These are phyloP conservation scores for Wickerhamiella brachini DNA, from an alignment of 805 yeast genomes.

Conservation along the genomic window DNA sequence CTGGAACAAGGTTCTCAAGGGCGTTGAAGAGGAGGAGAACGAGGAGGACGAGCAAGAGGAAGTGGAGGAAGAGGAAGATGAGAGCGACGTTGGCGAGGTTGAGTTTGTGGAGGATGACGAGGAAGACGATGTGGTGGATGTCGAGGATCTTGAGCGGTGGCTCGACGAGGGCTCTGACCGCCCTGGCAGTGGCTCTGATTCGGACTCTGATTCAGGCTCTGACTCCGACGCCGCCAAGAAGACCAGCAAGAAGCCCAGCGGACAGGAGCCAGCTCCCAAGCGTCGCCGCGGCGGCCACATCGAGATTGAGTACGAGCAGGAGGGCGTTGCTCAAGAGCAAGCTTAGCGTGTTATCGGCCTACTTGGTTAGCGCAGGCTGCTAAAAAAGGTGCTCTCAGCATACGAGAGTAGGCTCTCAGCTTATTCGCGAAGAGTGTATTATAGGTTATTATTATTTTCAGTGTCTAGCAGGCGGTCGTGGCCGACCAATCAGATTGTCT, in stretches of 20 bases:
- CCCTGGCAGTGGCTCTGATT: conserved; percentile 9
- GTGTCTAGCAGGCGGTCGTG: not conserved
- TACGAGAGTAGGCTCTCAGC: too few relatives aligned
- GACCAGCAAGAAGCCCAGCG: conserved; percentile 30
- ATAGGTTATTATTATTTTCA: not conserved
- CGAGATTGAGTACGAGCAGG: conserved; percentile 81
- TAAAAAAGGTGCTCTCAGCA: too few relatives aligned
- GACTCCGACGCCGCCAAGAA: conserved; percentile 24
- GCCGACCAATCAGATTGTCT: not conserved
- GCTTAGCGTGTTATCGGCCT: too few relatives aligned
- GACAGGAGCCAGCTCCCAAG: conserved; percentile 23
- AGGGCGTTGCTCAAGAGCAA: conserved; percentile 17
- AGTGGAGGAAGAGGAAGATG: conserved; percentile 36
- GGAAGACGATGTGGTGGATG: conserved; percentile 34
- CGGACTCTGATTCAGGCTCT: conserved; percentile 22
- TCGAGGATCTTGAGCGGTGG: conserved; percentile 88
- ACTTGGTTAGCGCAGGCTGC: too few relatives aligned
- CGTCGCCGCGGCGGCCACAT: conserved; percentile 37
- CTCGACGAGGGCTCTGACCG: conserved; percentile 32
- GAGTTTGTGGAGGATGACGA: conserved; percentile 86
- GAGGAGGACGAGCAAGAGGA: conserved; percentile 39
- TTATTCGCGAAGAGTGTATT: not conserved
- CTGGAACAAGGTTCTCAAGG: conserved; percentile 82
- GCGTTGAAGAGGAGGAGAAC: conserved; percentile 54
- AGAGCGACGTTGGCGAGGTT: conserved; percentile 55